Percentiles rank a stretch among this genome's conserved stretches.
phyloP scores from a whole-genome alignment of 2,329 filamentous ascomycete genomes.

The Tolypocladium pustulatum region DNA sequence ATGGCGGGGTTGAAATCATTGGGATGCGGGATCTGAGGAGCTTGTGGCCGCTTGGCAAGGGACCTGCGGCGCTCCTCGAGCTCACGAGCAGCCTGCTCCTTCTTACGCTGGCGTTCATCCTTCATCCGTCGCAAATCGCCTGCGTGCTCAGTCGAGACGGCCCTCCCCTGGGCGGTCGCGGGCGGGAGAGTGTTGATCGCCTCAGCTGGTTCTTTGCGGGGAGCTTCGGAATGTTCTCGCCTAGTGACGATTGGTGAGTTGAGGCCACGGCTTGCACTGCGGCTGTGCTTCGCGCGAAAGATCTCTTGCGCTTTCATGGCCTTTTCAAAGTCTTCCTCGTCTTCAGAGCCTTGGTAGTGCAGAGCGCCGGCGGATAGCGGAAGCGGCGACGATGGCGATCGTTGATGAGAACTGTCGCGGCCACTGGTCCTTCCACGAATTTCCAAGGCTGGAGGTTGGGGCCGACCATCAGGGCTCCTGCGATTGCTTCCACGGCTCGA shows the following conservation, averaged over 20 bases:
- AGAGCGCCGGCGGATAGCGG: constrained; percentile 51
- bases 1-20: constrained; percentile 30
- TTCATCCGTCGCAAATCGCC: constrained; percentile 46
- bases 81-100: constrained; percentile 70
- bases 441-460: constrained; percentile 31
- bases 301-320: constrained; percentile 43
- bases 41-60: constrained; percentile 67
- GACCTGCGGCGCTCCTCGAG: constrained; percentile 82
- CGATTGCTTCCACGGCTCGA: constrained; percentile 38
- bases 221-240: constrained; percentile 29
- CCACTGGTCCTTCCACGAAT: constrained; percentile 53
- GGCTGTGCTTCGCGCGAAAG: constrained; percentile 44
- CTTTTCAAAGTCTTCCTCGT: constrained; percentile 50
- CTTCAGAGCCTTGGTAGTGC: constrained; percentile 41
- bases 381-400: constrained; percentile 72
- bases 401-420: constrained; percentile 44
- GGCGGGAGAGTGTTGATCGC: constrained; percentile 21
- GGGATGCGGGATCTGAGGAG: constrained; percentile 71
- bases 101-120: constrained; percentile 54
- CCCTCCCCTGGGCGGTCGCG: constrained; percentile 16
- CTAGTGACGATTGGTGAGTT: constrained; percentile 23
- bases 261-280: constrained; percentile 35
- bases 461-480: constrained; percentile 34
- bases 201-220: constrained; percentile 21
- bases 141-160: constrained; percentile 33